phyloP scores from a whole-genome alignment of 805 yeast genomes.

The Teunomyces atbi region DNA sequence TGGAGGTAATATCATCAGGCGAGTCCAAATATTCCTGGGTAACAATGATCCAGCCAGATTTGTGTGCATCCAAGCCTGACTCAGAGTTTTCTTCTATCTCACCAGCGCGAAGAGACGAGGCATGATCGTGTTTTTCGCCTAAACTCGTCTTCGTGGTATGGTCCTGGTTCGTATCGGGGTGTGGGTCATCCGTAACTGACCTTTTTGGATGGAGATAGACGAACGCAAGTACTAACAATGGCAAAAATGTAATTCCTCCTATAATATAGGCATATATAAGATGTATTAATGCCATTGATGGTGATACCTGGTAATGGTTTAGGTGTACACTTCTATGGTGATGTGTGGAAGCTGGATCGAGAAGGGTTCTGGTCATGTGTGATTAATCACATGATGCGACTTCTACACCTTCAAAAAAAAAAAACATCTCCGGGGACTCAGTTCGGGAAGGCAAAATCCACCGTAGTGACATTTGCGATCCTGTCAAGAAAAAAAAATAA shows the following conservation, averaged over 20 bases:
- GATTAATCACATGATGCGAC: neutral
- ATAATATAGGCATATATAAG: slow-evolving; percentile 46
- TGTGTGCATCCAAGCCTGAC: slow-evolving; percentile 63
- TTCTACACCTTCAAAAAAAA: neutral
- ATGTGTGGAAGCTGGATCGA: neutral
- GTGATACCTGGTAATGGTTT: neutral
- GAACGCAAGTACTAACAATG: slow-evolving; percentile 45
- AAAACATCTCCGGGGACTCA: neutral
- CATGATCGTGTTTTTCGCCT: slow-evolving; percentile 23
- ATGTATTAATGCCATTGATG: neutral
- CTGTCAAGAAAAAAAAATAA: slow-evolving; percentile 2
- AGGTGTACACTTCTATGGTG: neutral
- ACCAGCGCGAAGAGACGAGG: slow-evolving; percentile 51
- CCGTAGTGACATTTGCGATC: neutral
- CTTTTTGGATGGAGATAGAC: slow-evolving; percentile 39
- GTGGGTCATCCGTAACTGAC: slow-evolving; percentile 12
- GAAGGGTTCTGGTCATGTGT: neutral
- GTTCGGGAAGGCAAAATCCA: neutral
- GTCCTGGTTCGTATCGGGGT: neutral
- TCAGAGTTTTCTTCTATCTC: slow-evolving; percentile 58
- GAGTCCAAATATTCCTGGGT: slow-evolving; percentile 64
- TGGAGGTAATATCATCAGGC: slow-evolving; percentile 46
- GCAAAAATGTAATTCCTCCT: slow-evolving; percentile 84
- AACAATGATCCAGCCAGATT: slow-evolving; percentile 81
- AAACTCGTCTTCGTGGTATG: neutral